Conservation (phyloP, 495 filamentous ascomycete genomes). For the Neurospora sublineolata region DNA sequence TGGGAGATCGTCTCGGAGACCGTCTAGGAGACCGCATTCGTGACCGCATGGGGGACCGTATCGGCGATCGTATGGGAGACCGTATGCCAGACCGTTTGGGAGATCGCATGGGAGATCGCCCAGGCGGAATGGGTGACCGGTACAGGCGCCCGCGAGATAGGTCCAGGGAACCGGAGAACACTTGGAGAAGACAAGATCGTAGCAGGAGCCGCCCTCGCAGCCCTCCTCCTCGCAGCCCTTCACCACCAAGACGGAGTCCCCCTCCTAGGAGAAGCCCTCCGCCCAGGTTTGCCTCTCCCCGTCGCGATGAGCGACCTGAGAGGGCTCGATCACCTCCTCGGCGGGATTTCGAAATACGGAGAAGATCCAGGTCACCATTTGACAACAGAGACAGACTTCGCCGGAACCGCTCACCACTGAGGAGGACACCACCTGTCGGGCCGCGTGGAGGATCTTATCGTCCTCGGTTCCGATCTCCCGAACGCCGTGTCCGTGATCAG, state of each 20-base stretch:
- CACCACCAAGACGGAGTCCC: slow-evolving; percentile 23
- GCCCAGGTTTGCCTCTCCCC: slow-evolving; percentile 31
- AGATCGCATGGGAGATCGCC: slow-evolving; percentile 3
- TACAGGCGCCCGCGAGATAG: slow-evolving; percentile 18
- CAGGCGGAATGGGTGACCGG: slow-evolving; percentile 22
- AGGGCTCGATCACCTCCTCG: slow-evolving; percentile 16
- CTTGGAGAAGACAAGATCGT: slow-evolving; percentile 14
- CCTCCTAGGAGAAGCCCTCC: slow-evolving; percentile 19
- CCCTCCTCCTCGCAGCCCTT: slow-evolving; percentile 23
- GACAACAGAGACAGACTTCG: slow-evolving; percentile 32
- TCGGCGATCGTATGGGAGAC: background rate
- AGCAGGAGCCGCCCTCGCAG: slow-evolving; percentile 31
- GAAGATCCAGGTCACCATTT: slow-evolving; percentile 37
- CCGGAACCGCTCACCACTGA: slow-evolving; percentile 27
- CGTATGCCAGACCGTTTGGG: background rate
- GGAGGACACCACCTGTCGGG: slow-evolving; percentile 26
- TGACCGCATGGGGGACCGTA: background rate
- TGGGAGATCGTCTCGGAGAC: slow-evolving; percentile 4
- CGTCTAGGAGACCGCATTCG: background rate
- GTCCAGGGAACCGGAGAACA: slow-evolving; percentile 20
- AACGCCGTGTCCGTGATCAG: slow-evolving; percentile 33
- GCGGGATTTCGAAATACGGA: slow-evolving; percentile 17
- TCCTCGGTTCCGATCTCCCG: slow-evolving; percentile 31
- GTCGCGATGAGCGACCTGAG: slow-evolving; percentile 23
- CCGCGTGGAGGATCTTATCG: slow-evolving; percentile 27